phyloP scores from a whole-genome alignment of 805 yeast genomes.

The Dipodascus albidus region DNA sequence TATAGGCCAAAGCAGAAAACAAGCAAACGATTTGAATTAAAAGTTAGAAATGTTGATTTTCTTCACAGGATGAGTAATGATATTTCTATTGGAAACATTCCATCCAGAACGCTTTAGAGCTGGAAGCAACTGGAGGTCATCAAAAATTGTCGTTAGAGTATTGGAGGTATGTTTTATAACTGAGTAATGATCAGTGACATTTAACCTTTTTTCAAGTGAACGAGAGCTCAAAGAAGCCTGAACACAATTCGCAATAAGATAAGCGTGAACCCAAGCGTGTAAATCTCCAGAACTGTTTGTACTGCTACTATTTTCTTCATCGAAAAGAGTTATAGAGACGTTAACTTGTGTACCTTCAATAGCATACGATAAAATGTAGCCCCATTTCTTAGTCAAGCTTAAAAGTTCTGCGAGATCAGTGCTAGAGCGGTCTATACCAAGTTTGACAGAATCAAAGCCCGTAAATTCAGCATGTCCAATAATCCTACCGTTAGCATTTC shows the following conservation, averaged over 20 bases:
- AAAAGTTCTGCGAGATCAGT: constrained; percentile 9
- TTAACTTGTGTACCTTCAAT: constrained; percentile 7
- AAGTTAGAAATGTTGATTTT: not conserved
- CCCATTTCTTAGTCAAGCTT: constrained; percentile 6
- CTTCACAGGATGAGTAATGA: constrained; percentile 3
- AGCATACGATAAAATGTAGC: constrained; percentile 9
- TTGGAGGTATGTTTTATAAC: constrained; percentile 4
- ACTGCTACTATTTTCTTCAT: constrained; percentile 2
- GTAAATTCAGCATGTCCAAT: constrained; percentile 20
- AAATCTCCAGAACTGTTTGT: constrained; percentile 10
- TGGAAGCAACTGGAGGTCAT: constrained; percentile 10
- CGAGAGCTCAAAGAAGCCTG: not conserved
- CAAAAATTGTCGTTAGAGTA: constrained; percentile 10
- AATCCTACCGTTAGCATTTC: constrained; percentile 17
- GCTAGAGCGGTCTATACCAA: constrained; percentile 7
- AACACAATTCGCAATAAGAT: constrained; percentile 13
- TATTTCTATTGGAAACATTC: constrained; percentile 13
- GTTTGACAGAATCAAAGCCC: constrained; percentile 15
- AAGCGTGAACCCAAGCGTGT: constrained; percentile 23
- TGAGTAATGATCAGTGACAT: not conserved
- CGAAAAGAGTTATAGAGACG: constrained; percentile 16
- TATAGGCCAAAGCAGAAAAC: too few species aligned
- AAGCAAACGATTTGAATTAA: too few species aligned
- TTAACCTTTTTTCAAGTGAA: constrained; percentile 7
- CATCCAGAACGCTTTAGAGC: constrained; percentile 15